Conservation (phyloP, 768 basidiomycete genomes). For the Pholiota conissans region DNA sequence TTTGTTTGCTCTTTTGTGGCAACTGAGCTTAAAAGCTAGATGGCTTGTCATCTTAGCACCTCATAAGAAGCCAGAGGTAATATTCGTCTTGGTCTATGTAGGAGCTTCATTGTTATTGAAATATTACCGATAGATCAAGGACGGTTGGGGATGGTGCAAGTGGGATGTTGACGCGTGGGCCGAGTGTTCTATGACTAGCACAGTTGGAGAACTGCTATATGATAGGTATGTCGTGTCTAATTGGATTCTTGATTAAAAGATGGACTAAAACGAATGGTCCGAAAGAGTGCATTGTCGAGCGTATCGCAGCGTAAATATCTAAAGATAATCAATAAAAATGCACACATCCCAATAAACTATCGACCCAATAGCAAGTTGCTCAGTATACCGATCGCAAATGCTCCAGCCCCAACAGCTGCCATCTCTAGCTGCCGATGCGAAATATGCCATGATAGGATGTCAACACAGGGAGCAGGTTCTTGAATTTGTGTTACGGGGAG, state of each 20-base stretch:
- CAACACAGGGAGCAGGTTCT: not conserved
- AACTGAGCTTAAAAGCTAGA: constrained; percentile 56
- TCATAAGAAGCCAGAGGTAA: constrained; percentile 76
- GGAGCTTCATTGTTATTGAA: not conserved
- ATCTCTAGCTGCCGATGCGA: constrained; percentile 29
- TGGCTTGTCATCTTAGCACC: constrained; percentile 75
- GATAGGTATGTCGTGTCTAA: constrained; percentile 46
- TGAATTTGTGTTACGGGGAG: not conserved
- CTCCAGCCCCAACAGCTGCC: constrained; percentile 33
- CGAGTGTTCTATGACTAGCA: constrained; percentile 38
- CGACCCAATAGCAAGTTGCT: constrained; percentile 29
- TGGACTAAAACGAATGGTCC: not conserved
- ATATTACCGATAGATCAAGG: constrained; percentile 54
- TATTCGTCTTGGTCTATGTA: not conserved
- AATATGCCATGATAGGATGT: constrained; percentile 3
- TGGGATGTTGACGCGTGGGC: constrained; percentile 56
- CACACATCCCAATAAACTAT: constrained; percentile 15
- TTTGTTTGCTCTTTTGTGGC: constrained; percentile 64
- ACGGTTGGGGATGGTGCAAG: constrained; percentile 66
- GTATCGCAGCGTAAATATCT: constrained; percentile 44
- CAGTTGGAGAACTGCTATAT: constrained; percentile 43
- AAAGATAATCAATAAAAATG: constrained; percentile 1
- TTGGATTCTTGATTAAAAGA: not conserved
- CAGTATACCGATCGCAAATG: constrained; percentile 35
- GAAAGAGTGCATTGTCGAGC: constrained; percentile 53